Evolutionary conservation across 2,329 filamentous ascomycete species (phyloP).

Genomic region (Fusarium sp.): DNA sequence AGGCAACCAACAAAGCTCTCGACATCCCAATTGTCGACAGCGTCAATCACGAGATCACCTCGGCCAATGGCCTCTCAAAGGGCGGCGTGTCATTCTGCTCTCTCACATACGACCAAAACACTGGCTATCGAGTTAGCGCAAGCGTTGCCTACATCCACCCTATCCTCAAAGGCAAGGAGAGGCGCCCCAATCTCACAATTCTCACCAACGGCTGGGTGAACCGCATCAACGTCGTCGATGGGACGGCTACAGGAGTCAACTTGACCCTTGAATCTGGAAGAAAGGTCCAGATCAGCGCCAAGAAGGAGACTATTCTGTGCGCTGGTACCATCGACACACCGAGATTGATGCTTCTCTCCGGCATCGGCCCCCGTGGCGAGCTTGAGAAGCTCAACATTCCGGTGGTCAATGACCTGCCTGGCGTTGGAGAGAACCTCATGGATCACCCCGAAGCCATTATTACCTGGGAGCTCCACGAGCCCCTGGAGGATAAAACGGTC

Average conservation of each 20-base stretch:
- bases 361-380: background rate
- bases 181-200: background rate
- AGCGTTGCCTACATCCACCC: background rate
- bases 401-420: background rate
- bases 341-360: background rate
- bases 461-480: background rate
- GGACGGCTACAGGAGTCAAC: background rate
- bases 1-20: background rate
- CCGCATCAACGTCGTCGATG: background rate
- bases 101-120: background rate
- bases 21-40: background rate
- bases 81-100: background rate
- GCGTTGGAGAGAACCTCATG: background rate
- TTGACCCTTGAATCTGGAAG: background rate
- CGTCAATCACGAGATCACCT: background rate
- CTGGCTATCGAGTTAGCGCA: background rate
- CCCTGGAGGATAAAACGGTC: background rate
- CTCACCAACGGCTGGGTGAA: background rate
- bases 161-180: background rate
- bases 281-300: background rate
- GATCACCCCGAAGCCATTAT: background rate
- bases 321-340: background rate
- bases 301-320: background rate
- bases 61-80: background rate
- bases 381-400: background rate